Evolutionary conservation across 2,329 filamentous ascomycete species (phyloP).

Genomic region (Trichoderma hamatum): DNA sequence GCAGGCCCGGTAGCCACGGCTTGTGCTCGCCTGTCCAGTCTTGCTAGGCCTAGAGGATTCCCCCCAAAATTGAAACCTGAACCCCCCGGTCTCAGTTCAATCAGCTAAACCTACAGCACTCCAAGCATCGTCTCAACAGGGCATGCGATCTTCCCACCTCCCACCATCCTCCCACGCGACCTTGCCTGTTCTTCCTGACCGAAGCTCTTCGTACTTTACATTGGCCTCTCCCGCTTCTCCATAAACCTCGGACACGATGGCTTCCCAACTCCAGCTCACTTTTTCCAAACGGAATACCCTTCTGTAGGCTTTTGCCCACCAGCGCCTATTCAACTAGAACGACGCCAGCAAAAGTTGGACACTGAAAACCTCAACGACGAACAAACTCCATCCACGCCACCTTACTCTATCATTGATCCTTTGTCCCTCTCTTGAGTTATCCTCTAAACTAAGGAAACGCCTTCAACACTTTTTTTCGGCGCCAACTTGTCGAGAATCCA

Average conservation of each 20-base stretch:
- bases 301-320: constrained; percentile 29
- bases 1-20: background rate
- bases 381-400: background rate
- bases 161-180: constrained; percentile 27
- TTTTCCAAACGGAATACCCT: constrained; percentile 30
- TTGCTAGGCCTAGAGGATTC: background rate
- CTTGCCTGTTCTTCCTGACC: constrained; percentile 28
- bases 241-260: constrained; percentile 31
- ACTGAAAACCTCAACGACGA: background rate
- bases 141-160: constrained; percentile 22
- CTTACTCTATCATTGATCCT: background rate
- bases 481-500: background rate
- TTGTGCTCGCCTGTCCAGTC: background rate
- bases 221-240: constrained; percentile 14
- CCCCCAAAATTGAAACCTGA: background rate
- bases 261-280: constrained; percentile 30
- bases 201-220: constrained; percentile 20
- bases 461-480: background rate
- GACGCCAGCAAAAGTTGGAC: background rate
- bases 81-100: background rate
- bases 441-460: background rate
- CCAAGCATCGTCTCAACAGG: constrained; percentile 8
- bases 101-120: background rate
- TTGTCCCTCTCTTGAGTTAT: background rate
- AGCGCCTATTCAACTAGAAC: constrained; percentile 15